Percentiles rank a stretch among this genome's conserved stretches.
phyloP scores from a whole-genome alignment of 805 yeast species.

The Metschnikowia rubicola region DNA sequence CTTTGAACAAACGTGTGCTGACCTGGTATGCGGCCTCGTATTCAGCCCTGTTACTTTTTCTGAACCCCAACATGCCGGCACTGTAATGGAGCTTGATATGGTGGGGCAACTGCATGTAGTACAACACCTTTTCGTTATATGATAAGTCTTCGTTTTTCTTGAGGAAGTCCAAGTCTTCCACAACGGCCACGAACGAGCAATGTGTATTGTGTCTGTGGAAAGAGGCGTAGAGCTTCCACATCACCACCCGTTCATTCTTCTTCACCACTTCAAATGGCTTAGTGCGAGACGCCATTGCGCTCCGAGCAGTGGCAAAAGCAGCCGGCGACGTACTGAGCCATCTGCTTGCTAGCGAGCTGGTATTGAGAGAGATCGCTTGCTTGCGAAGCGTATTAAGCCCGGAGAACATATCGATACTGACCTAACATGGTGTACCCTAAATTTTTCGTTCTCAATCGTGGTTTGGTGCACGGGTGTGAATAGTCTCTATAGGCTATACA shows the following conservation, averaged over 20 bases:
- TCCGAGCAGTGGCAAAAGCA: slow-evolving; percentile 6
- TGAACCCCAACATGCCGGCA: slow-evolving; percentile 86
- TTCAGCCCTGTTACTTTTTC: slow-evolving; percentile 85
- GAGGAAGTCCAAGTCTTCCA: slow-evolving; percentile 58
- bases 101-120: slow-evolving; percentile 77
- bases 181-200: slow-evolving; percentile 68
- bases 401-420: slow-evolving; percentile 11
- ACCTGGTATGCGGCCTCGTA: slow-evolving; percentile 92
- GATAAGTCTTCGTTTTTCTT: slow-evolving; percentile 53
- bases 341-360: slow-evolving; percentile 6
- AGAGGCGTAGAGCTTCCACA: slow-evolving; percentile 70
- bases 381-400: slow-evolving; percentile 12
- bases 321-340: slow-evolving; percentile 9
- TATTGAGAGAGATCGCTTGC: slow-evolving; percentile 8
- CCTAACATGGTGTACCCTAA: not conserved
- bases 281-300: slow-evolving; percentile 1
- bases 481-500: not conserved
- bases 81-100: slow-evolving; percentile 63
- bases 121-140: slow-evolving; percentile 68
- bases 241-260: slow-evolving; percentile 40
- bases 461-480: slow-evolving; percentile 12
- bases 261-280: slow-evolving; percentile 8
- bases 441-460: slow-evolving; percentile 1
- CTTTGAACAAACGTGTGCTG: slow-evolving; percentile 64
- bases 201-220: slow-evolving; percentile 84